Evolutionary conservation across 805 yeast species (phyloP).

Genomic region (Candida coleopterorum): DNA sequence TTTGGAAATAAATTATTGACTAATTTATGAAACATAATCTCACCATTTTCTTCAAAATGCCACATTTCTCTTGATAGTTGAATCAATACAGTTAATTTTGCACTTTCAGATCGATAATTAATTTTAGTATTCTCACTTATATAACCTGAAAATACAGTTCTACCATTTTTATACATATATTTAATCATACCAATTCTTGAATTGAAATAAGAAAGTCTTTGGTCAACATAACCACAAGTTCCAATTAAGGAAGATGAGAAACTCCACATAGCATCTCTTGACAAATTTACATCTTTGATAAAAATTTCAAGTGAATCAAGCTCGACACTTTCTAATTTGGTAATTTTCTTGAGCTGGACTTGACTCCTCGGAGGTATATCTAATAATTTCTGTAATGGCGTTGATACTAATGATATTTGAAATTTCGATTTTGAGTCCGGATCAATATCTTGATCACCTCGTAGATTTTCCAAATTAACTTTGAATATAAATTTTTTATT

Average conservation of each 20-base stretch:
- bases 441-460: conserved; percentile 9
- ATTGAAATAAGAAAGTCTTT: conserved; percentile 58
- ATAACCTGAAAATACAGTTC: conserved; percentile 68
- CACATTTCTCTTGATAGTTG: conserved; percentile 96
- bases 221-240: conserved; percentile 62
- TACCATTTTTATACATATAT: conserved; percentile 62
- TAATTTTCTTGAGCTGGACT: conserved; percentile 49
- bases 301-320: conserved; percentile 81
- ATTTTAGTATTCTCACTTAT: conserved; percentile 71
- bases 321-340: conserved; percentile 45
- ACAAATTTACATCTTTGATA: conserved; percentile 71
- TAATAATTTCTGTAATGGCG: conserved; percentile 53
- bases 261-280: conserved; percentile 93
- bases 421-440: conserved; percentile 19
- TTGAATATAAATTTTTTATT: conserved; percentile 14
- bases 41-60: conserved; percentile 96
- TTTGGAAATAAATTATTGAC: conserved; percentile 90
- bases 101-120: conserved; percentile 88
- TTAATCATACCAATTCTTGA: conserved; percentile 60
- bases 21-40: conserved; percentile 85
- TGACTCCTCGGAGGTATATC: conserved; percentile 65
- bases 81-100: conserved; percentile 73
- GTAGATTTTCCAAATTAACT: conserved; percentile 14
- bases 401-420: conserved; percentile 55
- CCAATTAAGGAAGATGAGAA: conserved; percentile 58